Conservation (phyloP, 805 yeast species). For the Clavispora carvajalis region DNA sequence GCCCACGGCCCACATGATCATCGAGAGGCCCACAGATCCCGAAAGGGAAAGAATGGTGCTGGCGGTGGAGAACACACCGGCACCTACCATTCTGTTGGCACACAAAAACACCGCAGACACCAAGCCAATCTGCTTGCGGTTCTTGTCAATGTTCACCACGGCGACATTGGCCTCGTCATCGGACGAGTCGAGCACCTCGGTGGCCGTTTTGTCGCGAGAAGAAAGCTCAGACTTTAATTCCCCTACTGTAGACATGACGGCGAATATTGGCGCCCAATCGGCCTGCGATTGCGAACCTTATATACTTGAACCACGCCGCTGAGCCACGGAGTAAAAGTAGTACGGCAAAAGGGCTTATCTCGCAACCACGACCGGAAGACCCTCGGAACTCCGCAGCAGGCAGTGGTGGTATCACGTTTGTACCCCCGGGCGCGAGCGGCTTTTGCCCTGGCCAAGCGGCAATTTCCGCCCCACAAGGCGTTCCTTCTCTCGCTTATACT, state of each 20-base stretch:
- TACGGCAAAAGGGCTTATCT: background rate
- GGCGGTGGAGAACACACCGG: conserved; percentile 18
- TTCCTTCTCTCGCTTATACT: background rate
- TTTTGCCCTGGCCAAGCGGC: background rate
- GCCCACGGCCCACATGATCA: conserved; percentile 73
- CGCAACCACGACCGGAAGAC: background rate
- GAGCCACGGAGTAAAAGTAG: background rate
- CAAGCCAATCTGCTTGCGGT: conserved; percentile 41
- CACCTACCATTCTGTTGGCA: conserved; percentile 18
- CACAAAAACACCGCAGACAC: conserved; percentile 30
- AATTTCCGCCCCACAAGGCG: background rate
- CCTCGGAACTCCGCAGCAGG: background rate
- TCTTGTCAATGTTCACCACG: conserved; percentile 38
- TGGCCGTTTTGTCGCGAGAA: background rate
- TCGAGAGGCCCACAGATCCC: conserved; percentile 69
- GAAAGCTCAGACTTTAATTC: background rate
- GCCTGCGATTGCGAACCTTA: too few relatives aligned
- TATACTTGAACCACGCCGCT: background rate
- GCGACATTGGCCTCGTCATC: conserved; percentile 13
- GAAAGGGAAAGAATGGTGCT: conserved; percentile 22
- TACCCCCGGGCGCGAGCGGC: background rate
- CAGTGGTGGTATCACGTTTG: background rate
- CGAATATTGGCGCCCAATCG: background rate
- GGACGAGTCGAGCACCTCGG: conserved; percentile 2
- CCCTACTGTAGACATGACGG: background rate